Evolutionary conservation across 768 basidiomycete genomes (phyloP).

Genomic region (Amylocystis lapponica): DNA sequence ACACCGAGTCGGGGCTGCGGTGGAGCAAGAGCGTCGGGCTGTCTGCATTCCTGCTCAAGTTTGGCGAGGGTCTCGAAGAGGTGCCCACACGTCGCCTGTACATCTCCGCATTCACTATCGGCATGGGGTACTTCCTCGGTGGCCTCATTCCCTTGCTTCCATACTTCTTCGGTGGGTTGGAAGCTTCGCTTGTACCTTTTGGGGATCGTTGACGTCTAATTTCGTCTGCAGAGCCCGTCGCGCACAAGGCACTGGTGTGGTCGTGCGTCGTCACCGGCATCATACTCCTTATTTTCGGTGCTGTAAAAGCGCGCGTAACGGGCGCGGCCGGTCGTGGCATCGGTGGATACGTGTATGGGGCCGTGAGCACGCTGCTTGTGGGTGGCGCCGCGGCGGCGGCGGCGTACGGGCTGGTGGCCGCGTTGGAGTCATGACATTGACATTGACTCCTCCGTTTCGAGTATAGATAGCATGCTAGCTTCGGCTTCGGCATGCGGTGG

Average conservation of each 20-base stretch:
- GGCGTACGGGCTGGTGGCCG: conserved; percentile 49
- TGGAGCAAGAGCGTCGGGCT: conserved; percentile 81
- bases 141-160: conserved; percentile 90
- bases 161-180: conserved; percentile 66
- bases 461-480: too few species aligned
- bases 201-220: background rate
- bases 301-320: conserved; percentile 82
- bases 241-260: conserved; percentile 63
- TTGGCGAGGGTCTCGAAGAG: conserved; percentile 94
- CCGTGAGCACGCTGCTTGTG: conserved; percentile 79
- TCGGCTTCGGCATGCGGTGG: too few species aligned
- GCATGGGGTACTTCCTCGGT: conserved; percentile 88
- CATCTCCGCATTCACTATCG: conserved; percentile 91
- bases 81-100: conserved; percentile 80
- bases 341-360: conserved; percentile 80
- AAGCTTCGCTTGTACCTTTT: background rate
- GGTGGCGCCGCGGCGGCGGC: conserved; percentile 87
- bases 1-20: conserved; percentile 55
- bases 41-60: conserved; percentile 91
- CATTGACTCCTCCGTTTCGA: too few species aligned
- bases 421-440: conserved; percentile 3
- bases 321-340: conserved; percentile 62
- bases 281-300: conserved; percentile 86
- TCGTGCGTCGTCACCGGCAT: conserved; percentile 79
- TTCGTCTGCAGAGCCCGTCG: conserved; percentile 39